Evolutionary conservation across 108 stramenopile species (phyloP), one percentile per base, ranked within the genome.

Genomic region (Cylindrotheca closterium): DNA sequence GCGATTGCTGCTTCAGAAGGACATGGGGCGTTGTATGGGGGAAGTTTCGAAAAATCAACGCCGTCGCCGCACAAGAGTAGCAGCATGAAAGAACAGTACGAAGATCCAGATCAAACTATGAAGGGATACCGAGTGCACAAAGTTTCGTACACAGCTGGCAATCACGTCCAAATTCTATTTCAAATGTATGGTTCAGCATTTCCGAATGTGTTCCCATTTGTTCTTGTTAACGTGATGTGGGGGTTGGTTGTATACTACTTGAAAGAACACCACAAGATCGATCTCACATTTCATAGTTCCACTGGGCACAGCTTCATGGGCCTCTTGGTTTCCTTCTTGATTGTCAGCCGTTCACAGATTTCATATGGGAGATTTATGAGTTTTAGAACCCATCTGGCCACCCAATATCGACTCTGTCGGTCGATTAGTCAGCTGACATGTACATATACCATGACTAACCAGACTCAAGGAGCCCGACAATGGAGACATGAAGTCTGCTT

Each of bases 101-200:
- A 24, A 10, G 26, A 58, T 30, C 56, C 27, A 47, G 31, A 23
- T 48, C 22, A 17, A 46, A 5, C 33, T 34, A 23, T n/a, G 19
- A 50, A 65, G 51, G 8, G 21, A 8, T 30, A 22, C 51, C 22
- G 31, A 10, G 25, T 25, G 30, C 37, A 42, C 15, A 15, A 10
- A 42, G 15, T 42, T 10, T 42, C 51, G 8, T 52, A 52, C 51
- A 52, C 51, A 25, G 51, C 51, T 25, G 23, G 24, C 8, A 52
- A 52, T 25, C 76, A 77, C 52, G 24, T 65, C 22, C 46, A 50
- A 24, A 57, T 76, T 10, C 47, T 76, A 25, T 55, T 63, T 26
- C 75, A 66, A 58, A 59, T 76, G 68, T 53, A 76, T 63, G 75
- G 75, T 4, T 51, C 47, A 21, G 69, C 54, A 12, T 69, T 48